Base-by-base conservation (phyloP, 441 rosid species). In the Daphne laureola region DNA sequence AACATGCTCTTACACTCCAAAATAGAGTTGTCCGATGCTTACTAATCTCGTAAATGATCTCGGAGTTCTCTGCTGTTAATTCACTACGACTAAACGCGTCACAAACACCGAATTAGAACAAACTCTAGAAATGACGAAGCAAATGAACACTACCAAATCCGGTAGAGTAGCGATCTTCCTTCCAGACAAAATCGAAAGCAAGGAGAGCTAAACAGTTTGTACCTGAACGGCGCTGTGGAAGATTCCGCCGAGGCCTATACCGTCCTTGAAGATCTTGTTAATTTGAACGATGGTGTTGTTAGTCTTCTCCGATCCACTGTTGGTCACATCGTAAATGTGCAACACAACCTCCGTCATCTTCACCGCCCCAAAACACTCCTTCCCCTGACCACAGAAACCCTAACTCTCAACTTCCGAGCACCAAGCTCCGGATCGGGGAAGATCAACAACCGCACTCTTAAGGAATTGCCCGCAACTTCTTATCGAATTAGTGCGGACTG, bases 191-290 rank as follows among this genome's bases (percentile, higher is more conserved):
- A 15, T 23, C 27, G 23, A 3, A 17, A n/a, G 14, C 4, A 31
- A 3, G 14, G 5, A 44, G 15, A 53, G 43, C 31, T 47, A 49
- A 16, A 62, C 14, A 47, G 23, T 18, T 40, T 15, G 16, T 23
- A 87, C 99, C 96, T 93, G 96, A 64, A 93, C 79, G 14, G 99
- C 97, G 74, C 97, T 89, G 77, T 93, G 99, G 68, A 93, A 93
- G 69, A 93, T 90, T 31, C 97, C 99, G 12, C 99, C 97, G 11
- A 93, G 65, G 63, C 99, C 97, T 16, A 93, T 83, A 16, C 87
- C 86, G 57, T 93, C 97, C 62, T 93, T 93, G 78, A 93, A 90
- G 87, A 93, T 80, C 77, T 83, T 82, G 51, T 90, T 93, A 79
- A 93, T 90, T 65, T 90, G 83, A 81, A 85, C 64, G 55, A 93